These are phyloP conservation scores for Thinopyrum elongatum DNA, from an alignment of 176 grass and related monocot species.

Conservation along the genomic window DNA sequence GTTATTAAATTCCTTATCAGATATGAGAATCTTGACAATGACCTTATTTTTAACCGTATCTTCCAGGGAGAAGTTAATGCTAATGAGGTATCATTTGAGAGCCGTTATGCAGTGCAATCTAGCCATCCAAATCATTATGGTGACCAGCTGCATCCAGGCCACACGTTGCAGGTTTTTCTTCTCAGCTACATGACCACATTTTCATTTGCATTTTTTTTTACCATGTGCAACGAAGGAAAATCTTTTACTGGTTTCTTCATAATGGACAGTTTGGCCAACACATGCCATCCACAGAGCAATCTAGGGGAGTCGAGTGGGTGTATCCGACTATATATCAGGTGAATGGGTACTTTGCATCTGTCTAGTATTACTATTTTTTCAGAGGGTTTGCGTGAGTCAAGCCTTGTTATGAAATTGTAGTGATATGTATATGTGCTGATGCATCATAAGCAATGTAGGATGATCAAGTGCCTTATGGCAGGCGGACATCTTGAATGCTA, in stretches of 20 bases:
- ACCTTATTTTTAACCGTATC: constrained; percentile 19
- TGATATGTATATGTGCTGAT: constrained; percentile 10
- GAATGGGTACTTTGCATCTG: constrained; percentile 3
- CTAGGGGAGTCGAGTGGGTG: constrained; percentile 61
- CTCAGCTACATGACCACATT: constrained; percentile 1
- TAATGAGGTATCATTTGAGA: constrained; percentile 70
- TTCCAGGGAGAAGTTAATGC: constrained; percentile 74
- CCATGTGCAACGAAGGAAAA: constrained; percentile 11
- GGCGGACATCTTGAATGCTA: constrained; percentile 40
- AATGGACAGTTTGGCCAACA: constrained; percentile 66
- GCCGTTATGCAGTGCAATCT: constrained; percentile 54
- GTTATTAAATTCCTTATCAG: not conserved
- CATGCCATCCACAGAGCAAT: constrained; percentile 41
- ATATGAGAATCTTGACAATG: not conserved
- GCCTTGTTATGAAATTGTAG: constrained; percentile 1
- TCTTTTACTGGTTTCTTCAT: constrained; percentile 22
- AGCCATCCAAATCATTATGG: constrained; percentile 49
- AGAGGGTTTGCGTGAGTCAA: not conserved
- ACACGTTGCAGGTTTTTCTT: constrained; percentile 59
- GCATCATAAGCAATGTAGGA: constrained; percentile 42
- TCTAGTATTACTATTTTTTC: constrained; percentile 1
- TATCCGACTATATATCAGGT: constrained; percentile 59
- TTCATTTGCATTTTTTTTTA: constrained; percentile 10
- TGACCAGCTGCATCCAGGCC: constrained; percentile 48
- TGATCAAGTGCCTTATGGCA: constrained; percentile 64